These are phyloP conservation scores for Spergularia bocconei DNA, from an alignment of 148 eudicot species.

Conservation along the genomic window DNA sequence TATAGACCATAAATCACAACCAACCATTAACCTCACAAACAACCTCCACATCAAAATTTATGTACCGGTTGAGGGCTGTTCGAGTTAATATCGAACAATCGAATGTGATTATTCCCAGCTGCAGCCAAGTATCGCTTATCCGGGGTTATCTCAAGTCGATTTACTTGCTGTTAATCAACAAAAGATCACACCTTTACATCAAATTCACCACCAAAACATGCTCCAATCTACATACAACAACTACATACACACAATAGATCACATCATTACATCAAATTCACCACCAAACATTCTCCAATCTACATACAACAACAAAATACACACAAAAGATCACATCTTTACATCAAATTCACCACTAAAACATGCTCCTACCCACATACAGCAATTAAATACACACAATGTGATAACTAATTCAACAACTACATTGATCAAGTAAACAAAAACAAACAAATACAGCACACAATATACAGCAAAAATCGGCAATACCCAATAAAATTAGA, in stretches of 20 bases:
- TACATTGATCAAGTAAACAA: neutral
- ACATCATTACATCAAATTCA: neutral
- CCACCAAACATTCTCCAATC: neutral
- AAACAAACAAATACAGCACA: neutral
- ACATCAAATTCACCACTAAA: neutral
- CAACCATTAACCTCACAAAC: conserved; percentile 3
- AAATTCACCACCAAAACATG: neutral
- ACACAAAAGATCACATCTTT: conserved; percentile 7
- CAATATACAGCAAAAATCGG: neutral
- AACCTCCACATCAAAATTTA: neutral
- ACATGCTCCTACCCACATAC: neutral
- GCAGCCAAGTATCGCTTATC: conserved; percentile 86
- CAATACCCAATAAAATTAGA: conserved; percentile 2
- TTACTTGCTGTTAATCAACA: conserved; percentile 67
- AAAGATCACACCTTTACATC: conserved; percentile 12
- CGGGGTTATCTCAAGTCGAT: conserved; percentile 91
- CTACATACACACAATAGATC: neutral
- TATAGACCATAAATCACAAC: conserved; percentile 9
- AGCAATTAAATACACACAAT: neutral
- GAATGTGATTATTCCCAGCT: conserved; percentile 95
- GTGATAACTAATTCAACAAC: neutral
- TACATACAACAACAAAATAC: neutral
- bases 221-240: neutral
- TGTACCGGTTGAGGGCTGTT: conserved; percentile 76
- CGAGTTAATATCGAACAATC: conserved; percentile 81